Conservation (phyloP, 129 eudicot genomes). For the sunflower (Helianthus annuus) region HanXRQr2.0-SUNRISE NC_035435.2:148842772-148843271, state of each 20-base stretch:
- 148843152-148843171: too few species aligned
- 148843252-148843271: too few species aligned
- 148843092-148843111: slow-evolving; percentile 52
- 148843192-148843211: too few species aligned
- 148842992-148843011: not conserved
- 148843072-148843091: slow-evolving; percentile 80
- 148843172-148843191: too few species aligned
- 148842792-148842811: not conserved
- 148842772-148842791: slow-evolving; percentile 6
- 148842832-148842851: slow-evolving; percentile 50
- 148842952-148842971: slow-evolving; percentile 61
- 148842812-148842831: not conserved
- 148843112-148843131: too few species aligned
- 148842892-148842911: slow-evolving; percentile 67
- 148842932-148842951: slow-evolving; percentile 80
- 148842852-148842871: slow-evolving; percentile 52
- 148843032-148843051: not conserved
- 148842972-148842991: slow-evolving; percentile 3
- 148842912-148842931: slow-evolving; percentile 87
- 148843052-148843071: slow-evolving; percentile 71
- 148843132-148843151: too few species aligned
- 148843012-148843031: not conserved
- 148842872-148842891: slow-evolving; percentile 50
- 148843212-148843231: too few species aligned
- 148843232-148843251: too few species aligned